Evolutionary conservation across 352 stramenopile species (phyloP).

Genomic region (Blastocystis sp.): DNA sequence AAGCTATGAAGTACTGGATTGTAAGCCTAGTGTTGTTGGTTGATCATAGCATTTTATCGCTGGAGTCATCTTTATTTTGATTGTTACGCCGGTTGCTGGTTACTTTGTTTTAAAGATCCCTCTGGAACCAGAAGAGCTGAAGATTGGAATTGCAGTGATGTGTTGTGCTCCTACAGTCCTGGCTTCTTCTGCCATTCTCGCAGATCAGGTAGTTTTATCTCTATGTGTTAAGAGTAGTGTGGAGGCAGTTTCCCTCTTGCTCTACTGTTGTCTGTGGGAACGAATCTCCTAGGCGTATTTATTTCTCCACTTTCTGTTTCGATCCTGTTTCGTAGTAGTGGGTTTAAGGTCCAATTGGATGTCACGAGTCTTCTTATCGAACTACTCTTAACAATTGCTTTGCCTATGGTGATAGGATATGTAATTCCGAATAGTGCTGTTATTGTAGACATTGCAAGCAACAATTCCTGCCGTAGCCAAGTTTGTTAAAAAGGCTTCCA

Average conservation of each 20-base stretch:
- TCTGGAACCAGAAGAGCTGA: conserved; percentile 23
- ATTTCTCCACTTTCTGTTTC: conserved; percentile 15
- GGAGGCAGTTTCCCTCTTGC: conserved; percentile 44
- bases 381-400: conserved; percentile 37
- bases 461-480: conserved; percentile 18
- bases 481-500: conserved; percentile 12
- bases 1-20: conserved; percentile 51
- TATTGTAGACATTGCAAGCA: neutral
- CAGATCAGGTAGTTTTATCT: conserved; percentile 2
- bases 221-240: conserved; percentile 37
- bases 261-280: conserved; percentile 32
- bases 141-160: conserved; percentile 39
- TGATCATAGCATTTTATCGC: conserved; percentile 42
- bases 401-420: conserved; percentile 61
- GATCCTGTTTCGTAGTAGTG: conserved; percentile 26
- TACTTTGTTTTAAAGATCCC: conserved; percentile 39
- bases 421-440: neutral
- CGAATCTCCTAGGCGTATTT: conserved; percentile 49
- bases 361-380: conserved; percentile 47
- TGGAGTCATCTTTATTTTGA: conserved; percentile 21
- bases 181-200: conserved; percentile 51
- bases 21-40: neutral
- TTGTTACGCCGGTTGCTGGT: conserved; percentile 48
- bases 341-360: conserved; percentile 16
- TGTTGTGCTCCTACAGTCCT: conserved; percentile 50